A percentile compares a stretch with the other conserved stretches of the same genome.
Conservation (phyloP, 2,329 filamentous ascomycete genomes). For the Cladosporium oxysporum region DNA sequence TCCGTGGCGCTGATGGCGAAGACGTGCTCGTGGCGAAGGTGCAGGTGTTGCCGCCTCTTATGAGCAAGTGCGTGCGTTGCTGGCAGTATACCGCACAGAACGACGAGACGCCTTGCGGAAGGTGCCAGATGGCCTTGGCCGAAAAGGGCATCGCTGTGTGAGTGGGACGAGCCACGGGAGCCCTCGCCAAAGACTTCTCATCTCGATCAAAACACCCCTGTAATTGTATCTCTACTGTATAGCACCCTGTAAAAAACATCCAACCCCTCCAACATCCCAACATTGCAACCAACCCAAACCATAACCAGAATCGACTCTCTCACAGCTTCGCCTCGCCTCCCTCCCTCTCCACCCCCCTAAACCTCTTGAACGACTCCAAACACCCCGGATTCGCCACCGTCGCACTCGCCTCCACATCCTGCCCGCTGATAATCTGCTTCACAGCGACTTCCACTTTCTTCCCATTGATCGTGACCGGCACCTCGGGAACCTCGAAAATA, state of each 20-base stretch:
- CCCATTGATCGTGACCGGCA: constrained; percentile 50
- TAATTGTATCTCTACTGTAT: constrained; percentile 11
- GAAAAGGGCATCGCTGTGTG: constrained; percentile 25
- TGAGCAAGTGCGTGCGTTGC: constrained; percentile 79
- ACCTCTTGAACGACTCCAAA: constrained; percentile 40
- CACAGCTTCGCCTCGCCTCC: constrained; percentile 15
- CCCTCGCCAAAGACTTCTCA: not conserved
- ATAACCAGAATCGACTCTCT: not conserved
- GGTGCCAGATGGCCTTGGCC: constrained; percentile 69
- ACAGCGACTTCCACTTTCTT: constrained; percentile 51
- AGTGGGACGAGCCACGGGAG: not conserved
- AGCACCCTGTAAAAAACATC: not conserved
- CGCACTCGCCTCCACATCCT: constrained; percentile 40
- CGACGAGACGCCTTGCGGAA: constrained; percentile 64
- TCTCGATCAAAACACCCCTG: not conserved
- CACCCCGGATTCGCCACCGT: constrained; percentile 45
- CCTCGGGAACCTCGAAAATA: constrained; percentile 41
- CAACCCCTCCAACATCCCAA: no score
- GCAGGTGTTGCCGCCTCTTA: constrained; percentile 46
- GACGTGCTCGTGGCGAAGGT: constrained; percentile 29
- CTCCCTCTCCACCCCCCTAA: constrained; percentile 35
- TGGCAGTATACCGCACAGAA: constrained; percentile 80
- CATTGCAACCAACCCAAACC: not conserved
- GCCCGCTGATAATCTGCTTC: constrained; percentile 45
- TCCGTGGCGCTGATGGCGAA: constrained; percentile 28